Evolutionary conservation across 352 stramenopile species (phyloP), one percentile per base, ranked within the genome.

Genomic region (Phytopythium ostracodes): DNA sequence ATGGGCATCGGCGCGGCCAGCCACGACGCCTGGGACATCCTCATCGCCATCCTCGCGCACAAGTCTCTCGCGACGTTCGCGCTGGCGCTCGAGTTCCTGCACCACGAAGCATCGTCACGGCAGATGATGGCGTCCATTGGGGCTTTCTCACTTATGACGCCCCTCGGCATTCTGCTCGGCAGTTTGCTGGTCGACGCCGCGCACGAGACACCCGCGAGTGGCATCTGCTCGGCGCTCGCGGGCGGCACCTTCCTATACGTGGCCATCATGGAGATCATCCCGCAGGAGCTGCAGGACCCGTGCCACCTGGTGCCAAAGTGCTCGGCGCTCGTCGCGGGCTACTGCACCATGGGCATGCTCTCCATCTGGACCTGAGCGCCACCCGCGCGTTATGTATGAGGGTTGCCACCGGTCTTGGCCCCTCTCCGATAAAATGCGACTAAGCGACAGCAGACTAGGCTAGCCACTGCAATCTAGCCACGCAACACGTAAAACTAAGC

Each of bases 221-320:
- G 85, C 33, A 68, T 94, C 35, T 92, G 83, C 65, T 75, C 83
- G 7, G 85, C 85, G 14, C 76, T 94, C 59, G 85, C 85, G 10
- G 85, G 85, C 35, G 85, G 85, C 27, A 94, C 85, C 27, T 94
- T 94, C 61, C 58, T 94, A 2, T 94, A 88, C 46, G 83, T 94
- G 29, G 78, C 83, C 9, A 77, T 84, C 27, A 89, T 91, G 79
- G 85, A 94, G 60, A 89, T 88, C 47, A 89, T 94, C 38, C 85
- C 85, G 2, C 81, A 91, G 60, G 83, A 94, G 60, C 75, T 94
- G 17, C 73, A 87, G 47, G 75, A 85, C 61, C 73, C 77, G 2
- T 56, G 73, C 25, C 68, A 75, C 22, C 71, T 91, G 27, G 3
- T 75, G 0, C 56, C 65, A 43, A 92, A 94, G 57, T 87, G 72